Base-by-base conservation (phyloP, 2,329 filamentous ascomycete genomes). In the Calonectria crousiana region DNA sequence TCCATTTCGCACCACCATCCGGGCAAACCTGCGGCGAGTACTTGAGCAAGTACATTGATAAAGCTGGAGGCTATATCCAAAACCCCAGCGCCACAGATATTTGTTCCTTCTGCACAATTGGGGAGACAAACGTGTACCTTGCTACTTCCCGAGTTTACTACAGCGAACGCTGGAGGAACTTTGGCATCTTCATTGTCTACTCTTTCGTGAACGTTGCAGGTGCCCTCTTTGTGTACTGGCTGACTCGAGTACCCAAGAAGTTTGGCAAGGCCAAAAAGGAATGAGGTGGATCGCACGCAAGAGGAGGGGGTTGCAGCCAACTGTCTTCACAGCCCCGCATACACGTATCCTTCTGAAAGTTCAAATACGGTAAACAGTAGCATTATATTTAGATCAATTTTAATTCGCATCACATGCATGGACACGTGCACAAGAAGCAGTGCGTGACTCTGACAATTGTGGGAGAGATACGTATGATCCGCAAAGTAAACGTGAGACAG, bases 81-180 rank as follows among this genome's bases (percentile, higher is more conserved):
- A 88, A 94, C 80, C 28, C 53, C 0, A 77, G 82, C 14, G 88
- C 88, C 5, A 91, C 87, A 0, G 80, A 80, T 0, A 78, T 84
- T 64, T 95, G 93, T 85, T 74, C 87, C 16, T 94, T 86, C 84
- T 93, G 91, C 83, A 77, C 86, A 2, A 79, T 92, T n/a, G 76
- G 79, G 14, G 80, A 88, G 26, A 91, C 90, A n/a, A 91, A 93
- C 79, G 77, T 79, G 2, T 91, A 88, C 81, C 84, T 93, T 51
- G 81, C 86, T 0, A 75, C 72, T 0, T 87, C 91, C 64, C 85
- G 86, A 66, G 87, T 90, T 71, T 82, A 86, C 76, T 94, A 93
- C 81, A 81, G 77, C 34, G 85, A 94, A 34, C 86, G 92, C 44
- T 95, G 93, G 93, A 89, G 92, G 74, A 93, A 95, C 83, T 93